Base-by-base conservation (phyloP, 164 flowering plant species). In the Amborella trichopoda region DNA sequence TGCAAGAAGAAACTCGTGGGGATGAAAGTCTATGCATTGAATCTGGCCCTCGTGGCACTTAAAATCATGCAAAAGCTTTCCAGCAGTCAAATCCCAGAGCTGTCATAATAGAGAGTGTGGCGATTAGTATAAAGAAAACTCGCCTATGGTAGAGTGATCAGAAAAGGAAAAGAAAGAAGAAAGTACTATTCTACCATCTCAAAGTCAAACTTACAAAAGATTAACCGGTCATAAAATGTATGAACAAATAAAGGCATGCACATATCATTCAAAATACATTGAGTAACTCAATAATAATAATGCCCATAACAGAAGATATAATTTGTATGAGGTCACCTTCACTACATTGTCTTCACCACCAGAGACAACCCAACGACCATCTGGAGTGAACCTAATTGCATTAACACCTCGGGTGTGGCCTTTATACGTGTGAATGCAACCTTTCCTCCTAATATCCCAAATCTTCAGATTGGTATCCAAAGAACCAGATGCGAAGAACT, bases 341-440 rank as follows among this genome's bases (percentile, higher is more conserved):
- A 93, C 95, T 28, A 71, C 66, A 54, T 83, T 78, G 72, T 88
- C 99, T 62, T 87, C 95, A 50, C 99, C 96, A 38, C 96, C 99
- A 59, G 99, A 93, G 12, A 93, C 99, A 64, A 93, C 84, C 99
- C 99, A 93, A 23, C 99, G 95, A 19, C 99, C 99, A 76, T 93
- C 99, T 26, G 99, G 99, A 28, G 96, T 93, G 54, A 93, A 93
- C 55, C 96, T 78, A 62, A 93, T 81, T 12, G 90, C 81, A 75
- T 68, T 87, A 50, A 93, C 91, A 34, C 96, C 99, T 49, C 96
- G 74, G 17, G 94, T 93, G 55, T 93, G 99, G 32, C 99, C 95
- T 62, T 93, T 93, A 74, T 87, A 91, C 10, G 99, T 91, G 61
- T 91, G 99, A 52, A 91, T 87, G 55, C 99, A 91, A 30, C 94